Percentiles rank a stretch among this genome's conserved stretches.
phyloP scores from a whole-genome alignment of 1,139 yeast species.

The Blastobotrys petasosporus region DNA sequence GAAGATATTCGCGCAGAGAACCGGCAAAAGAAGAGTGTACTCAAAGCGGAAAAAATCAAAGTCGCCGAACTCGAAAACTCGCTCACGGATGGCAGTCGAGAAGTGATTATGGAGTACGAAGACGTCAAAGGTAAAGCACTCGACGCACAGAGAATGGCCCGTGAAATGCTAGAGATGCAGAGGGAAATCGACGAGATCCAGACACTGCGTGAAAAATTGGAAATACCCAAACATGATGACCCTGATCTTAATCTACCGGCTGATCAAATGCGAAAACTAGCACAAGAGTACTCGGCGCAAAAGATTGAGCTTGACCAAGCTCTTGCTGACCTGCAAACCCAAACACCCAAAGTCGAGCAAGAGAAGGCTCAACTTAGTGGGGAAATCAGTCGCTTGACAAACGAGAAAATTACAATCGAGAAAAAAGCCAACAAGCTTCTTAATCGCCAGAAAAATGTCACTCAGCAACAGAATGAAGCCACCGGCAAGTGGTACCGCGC shows the following conservation, averaged over 20 bases:
- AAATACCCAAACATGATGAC: slow-evolving; percentile 20
- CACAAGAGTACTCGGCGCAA: slow-evolving; percentile 28
- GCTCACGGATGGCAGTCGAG: slow-evolving; percentile 13
- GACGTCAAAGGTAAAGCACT: slow-evolving; percentile 10
- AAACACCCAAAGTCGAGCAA: slow-evolving; percentile 7
- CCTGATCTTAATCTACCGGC: slow-evolving; percentile 28
- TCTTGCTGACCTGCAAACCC: neutral
- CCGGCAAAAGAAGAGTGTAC: slow-evolving; percentile 25
- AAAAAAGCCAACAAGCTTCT: slow-evolving; percentile 17
- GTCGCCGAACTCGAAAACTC: slow-evolving; percentile 9
- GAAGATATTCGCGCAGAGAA: slow-evolving; percentile 29
- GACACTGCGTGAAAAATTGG: slow-evolving; percentile 16
- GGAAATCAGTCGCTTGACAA: slow-evolving; percentile 23
- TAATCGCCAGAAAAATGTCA: slow-evolving; percentile 14
- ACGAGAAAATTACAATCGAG: slow-evolving; percentile 11
- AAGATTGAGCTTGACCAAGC: slow-evolving; percentile 41
- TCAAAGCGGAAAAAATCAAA: slow-evolving; percentile 22
- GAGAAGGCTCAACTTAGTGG: slow-evolving; percentile 37
- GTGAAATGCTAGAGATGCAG: slow-evolving; percentile 27
- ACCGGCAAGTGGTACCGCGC: slow-evolving; percentile 23
- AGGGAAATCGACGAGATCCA: slow-evolving; percentile 23
- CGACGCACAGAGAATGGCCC: slow-evolving; percentile 16
- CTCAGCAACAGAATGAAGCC: slow-evolving; percentile 20
- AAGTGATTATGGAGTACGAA: slow-evolving; percentile 14
- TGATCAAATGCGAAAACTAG: slow-evolving; percentile 22